Conservation (phyloP, 192 early-diverging fungal species). For the Rhizophlyctis rosea region DNA sequence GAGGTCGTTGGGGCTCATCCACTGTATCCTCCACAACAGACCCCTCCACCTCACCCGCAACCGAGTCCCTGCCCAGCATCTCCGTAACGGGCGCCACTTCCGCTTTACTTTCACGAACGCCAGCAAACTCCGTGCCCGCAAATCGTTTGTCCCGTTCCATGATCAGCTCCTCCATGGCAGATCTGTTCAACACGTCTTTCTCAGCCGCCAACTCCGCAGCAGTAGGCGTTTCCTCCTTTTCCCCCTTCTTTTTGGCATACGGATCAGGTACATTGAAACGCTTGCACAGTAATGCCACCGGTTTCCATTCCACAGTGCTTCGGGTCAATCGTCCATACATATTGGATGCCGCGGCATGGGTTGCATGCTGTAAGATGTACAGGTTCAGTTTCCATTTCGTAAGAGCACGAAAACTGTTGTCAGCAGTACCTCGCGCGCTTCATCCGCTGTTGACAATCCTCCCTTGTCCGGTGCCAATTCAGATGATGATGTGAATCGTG, state of each 20-base stretch:
- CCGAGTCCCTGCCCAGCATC: conserved; percentile 9
- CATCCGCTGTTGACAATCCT: conserved; percentile 33
- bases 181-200: conserved; percentile 36
- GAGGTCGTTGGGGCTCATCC: conserved; percentile 46
- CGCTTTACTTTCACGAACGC: conserved; percentile 15
- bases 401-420: not conserved
- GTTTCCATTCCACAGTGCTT: conserved; percentile 54
- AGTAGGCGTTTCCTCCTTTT: conserved; percentile 29
- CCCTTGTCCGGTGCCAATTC: not conserved
- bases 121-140: too few species aligned
- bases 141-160: conserved; percentile 31
- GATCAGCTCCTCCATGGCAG: conserved; percentile 40
- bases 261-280: conserved; percentile 74
- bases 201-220: conserved; percentile 23
- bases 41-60: not conserved
- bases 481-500: conserved; percentile 62
- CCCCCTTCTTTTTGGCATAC: conserved; percentile 43
- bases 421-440: conserved; percentile 4
- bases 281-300: conserved; percentile 69
- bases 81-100: not conserved
- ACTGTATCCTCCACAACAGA: conserved; percentile 5
- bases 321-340: conserved; percentile 73
- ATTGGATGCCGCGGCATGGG: conserved; percentile 12
- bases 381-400: not conserved
- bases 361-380: conserved; percentile 3